Percentiles rank a stretch among this genome's conserved stretches.
Conservation (phyloP, 192 early-diverging fungal species). For the Coemansia asiatica region DNA sequence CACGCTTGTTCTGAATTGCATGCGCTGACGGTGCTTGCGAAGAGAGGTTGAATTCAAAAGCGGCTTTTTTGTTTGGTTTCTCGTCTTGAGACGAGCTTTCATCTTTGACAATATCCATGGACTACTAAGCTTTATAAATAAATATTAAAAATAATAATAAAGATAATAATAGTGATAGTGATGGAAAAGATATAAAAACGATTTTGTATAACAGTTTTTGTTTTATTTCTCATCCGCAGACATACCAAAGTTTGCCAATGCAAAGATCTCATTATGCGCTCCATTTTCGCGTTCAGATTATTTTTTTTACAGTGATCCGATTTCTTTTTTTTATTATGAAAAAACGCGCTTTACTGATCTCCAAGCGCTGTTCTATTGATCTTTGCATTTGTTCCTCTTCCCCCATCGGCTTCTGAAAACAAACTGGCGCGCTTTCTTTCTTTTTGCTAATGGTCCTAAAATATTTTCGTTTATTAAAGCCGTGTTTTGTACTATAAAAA, state of each 20-base stretch:
- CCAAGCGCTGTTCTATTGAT: background rate
- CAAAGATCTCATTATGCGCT: background rate
- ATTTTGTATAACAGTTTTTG: background rate
- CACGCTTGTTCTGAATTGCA: constrained; percentile 36
- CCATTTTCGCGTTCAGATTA: constrained; percentile 3
- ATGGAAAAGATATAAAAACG: background rate
- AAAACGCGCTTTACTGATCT: background rate
- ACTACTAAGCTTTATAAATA: background rate
- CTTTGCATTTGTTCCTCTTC: background rate
- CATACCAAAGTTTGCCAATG: too few species aligned
- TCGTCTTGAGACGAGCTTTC: background rate
- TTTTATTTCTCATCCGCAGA: background rate
- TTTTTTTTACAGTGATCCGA: background rate
- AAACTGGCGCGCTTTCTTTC: background rate
- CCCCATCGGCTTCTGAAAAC: too few species aligned
- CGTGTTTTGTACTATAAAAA: background rate
- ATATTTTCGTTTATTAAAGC: background rate
- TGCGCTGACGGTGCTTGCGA: constrained; percentile 24
- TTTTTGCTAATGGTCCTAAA: too few species aligned
- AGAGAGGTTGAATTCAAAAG: constrained; percentile 29
- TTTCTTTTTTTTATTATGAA: background rate
- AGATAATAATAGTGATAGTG: background rate
- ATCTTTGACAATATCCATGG: constrained; percentile 7
- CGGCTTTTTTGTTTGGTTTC: constrained; percentile 8
- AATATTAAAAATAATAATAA: background rate